These are phyloP conservation scores for Trypanosoma rangeli DNA, from an alignment of 208 protist species.

Conservation along the genomic window DNA sequence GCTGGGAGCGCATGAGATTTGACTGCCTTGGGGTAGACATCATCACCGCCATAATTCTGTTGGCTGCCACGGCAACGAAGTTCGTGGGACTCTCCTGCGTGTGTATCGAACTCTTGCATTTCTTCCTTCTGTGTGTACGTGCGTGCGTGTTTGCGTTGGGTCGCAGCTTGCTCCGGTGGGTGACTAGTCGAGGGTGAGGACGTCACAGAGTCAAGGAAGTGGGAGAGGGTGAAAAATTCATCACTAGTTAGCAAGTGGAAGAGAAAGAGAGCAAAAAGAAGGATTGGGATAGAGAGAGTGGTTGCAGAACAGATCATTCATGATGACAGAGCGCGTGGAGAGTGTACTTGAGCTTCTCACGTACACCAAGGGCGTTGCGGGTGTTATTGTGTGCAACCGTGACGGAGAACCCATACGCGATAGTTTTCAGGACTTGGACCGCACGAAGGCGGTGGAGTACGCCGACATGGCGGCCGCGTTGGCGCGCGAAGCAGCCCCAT, in stretches of 20 bases:
- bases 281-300: background rate
- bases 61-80: too few species aligned
- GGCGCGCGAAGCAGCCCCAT: slow-evolving; percentile 27
- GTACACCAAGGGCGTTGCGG: slow-evolving; percentile 82
- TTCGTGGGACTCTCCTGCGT: too few species aligned
- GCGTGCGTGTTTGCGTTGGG: too few species aligned
- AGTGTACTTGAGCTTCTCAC: slow-evolving; percentile 82
- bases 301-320: slow-evolving; percentile 4
- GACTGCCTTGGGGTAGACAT: too few species aligned
- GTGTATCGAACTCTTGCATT: too few species aligned
- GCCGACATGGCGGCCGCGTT: slow-evolving; percentile 58
- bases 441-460: slow-evolving; percentile 53
- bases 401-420: slow-evolving; percentile 80
- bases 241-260: background rate
- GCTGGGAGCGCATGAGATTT: too few species aligned
- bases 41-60: too few species aligned
- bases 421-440: slow-evolving; percentile 83
- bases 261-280: background rate
- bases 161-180: too few species aligned
- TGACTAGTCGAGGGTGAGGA: too few species aligned
- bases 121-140: too few species aligned
- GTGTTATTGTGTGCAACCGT: slow-evolving; percentile 73
- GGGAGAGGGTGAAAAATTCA: background rate
- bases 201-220: background rate
- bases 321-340: slow-evolving; percentile 63